Evolutionary conservation across 202 grass and related monocot species (phyloP).

Genomic region (Carex arenaria): DNA sequence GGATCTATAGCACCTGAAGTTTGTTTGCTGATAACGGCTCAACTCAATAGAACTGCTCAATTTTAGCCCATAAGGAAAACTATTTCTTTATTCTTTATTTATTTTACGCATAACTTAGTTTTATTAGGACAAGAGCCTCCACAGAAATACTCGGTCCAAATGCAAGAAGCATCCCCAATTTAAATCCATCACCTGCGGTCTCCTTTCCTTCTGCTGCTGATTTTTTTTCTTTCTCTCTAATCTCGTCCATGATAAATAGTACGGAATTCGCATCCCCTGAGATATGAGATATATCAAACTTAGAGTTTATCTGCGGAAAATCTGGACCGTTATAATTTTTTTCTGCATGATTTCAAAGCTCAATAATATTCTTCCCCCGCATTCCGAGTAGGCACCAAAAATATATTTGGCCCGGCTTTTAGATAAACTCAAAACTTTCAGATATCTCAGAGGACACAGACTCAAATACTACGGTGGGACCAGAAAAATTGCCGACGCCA

Average conservation of each 20-base stretch:
- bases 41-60: not conserved
- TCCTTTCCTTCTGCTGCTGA: not conserved
- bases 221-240: slow-evolving; percentile 2
- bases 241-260: slow-evolving; percentile 21
- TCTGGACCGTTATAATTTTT: too few relatives aligned
- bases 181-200: slow-evolving; percentile 17
- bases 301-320: too few relatives aligned
- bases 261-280: not conserved
- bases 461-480: slow-evolving; percentile 14
- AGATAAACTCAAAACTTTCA: too few relatives aligned
- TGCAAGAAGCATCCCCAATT: slow-evolving; percentile 5
- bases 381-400: too few relatives aligned
- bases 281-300: too few relatives aligned
- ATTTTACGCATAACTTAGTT: not conserved
- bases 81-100: not conserved
- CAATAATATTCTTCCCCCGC: too few relatives aligned
- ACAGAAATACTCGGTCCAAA: slow-evolving; percentile 33
- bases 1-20: not conserved
- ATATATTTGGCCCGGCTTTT: too few relatives aligned
- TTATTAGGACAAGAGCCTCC: slow-evolving; percentile 22
- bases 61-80: not conserved
- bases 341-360: too few relatives aligned
- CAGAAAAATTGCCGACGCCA: slow-evolving; percentile 26
- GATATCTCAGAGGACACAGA: too few relatives aligned
- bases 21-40: not conserved